Evolutionary conservation across 768 basidiomycete species (phyloP), one percentile per base, ranked within the genome.

Genomic region (Termitomyces sp.): DNA sequence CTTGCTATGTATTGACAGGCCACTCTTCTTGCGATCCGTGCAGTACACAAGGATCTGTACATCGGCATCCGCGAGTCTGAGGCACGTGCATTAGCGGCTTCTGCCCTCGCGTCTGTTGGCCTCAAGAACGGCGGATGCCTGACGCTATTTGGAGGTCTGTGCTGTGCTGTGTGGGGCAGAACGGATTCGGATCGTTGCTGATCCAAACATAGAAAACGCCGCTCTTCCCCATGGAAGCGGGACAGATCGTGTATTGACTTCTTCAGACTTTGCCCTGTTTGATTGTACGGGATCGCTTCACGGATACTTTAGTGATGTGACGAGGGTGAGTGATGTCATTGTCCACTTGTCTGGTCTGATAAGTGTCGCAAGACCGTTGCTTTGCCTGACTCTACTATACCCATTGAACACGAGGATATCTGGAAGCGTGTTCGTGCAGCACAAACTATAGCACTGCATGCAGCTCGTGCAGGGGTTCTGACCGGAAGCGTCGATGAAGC

Each of bases 151-250:
- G 91, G 92, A 67, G 86, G 91, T 91, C 28, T 12, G 41, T 47
- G 56, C 28, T 12, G 41, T 47, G 56, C 28, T 50, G 60, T 51
- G 60, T 60, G 36, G 40, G 23, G 23, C 53, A 23, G 28, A 28
- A 20, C 54, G 20, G 10, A 54, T 30, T 3, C 54, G 20, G 10
- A 54, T 30, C 6, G 1, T 30, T n/a, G 53, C 53, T 54, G n/a
- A 54, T 7, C 9, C 6, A 6, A 28, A 16, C 48, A 13, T 69
- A 94, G 93, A 89, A 60, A 90, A 94, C 64, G 93, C 91, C 5
- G 92, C 91, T 3, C 81, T 92, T 26, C 93, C 92, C 3, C 93
- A 95, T 69, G 94, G 92, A 6, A 78, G 80, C 40, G 89, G 91
- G 2, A 87, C 86, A 0, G 88, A 94, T 67, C 81, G 85, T 35